A percentile compares a stretch with the other conserved stretches of the same genome.
Conservation (phyloP, 2,329 filamentous ascomycete genomes). For the Aspergillus sp. region DNA sequence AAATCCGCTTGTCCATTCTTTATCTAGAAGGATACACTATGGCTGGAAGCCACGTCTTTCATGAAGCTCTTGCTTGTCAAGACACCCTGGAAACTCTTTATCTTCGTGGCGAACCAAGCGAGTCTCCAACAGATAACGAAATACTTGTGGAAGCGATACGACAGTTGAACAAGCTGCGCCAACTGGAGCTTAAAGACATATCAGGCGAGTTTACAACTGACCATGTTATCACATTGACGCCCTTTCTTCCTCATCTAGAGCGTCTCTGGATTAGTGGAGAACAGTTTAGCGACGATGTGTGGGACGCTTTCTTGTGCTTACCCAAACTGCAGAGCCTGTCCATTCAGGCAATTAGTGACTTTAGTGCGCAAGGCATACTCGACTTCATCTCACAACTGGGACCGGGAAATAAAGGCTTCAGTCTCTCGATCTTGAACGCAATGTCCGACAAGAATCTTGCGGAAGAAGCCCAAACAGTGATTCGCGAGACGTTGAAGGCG, state of each 20-base stretch:
- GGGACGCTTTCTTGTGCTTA: conserved; percentile 23
- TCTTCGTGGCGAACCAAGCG: conserved; percentile 29
- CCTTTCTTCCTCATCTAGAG: conserved; percentile 29
- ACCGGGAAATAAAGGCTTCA: conserved; percentile 27
- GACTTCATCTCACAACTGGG: conserved; percentile 29
- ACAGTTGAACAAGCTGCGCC: conserved; percentile 26
- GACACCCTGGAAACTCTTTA: conserved; percentile 25
- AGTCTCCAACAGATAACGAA: conserved; percentile 23
- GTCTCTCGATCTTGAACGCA: conserved; percentile 27
- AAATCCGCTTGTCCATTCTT: conserved; percentile 25
- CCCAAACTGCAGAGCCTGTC: conserved; percentile 26
- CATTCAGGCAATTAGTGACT: conserved; percentile 33
- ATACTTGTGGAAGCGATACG: conserved; percentile 29
- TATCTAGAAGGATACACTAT: conserved; percentile 29
- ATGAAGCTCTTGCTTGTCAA: conserved; percentile 27
- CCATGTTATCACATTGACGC: conserved; percentile 26
- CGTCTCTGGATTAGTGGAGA: conserved; percentile 32
- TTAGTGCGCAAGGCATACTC: conserved; percentile 28
- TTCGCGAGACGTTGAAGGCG: conserved; percentile 23
- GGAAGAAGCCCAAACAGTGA: conserved; percentile 26
- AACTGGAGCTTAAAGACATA: conserved; percentile 33
- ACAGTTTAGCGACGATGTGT: conserved; percentile 26
- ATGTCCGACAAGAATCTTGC: conserved; percentile 18
- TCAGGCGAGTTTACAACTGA: conserved; percentile 31
- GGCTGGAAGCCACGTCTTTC: conserved; percentile 20